phyloP scores from a whole-genome alignment of 2,329 filamentous ascomycete genomes.

The Fusarium palustre region DNA sequence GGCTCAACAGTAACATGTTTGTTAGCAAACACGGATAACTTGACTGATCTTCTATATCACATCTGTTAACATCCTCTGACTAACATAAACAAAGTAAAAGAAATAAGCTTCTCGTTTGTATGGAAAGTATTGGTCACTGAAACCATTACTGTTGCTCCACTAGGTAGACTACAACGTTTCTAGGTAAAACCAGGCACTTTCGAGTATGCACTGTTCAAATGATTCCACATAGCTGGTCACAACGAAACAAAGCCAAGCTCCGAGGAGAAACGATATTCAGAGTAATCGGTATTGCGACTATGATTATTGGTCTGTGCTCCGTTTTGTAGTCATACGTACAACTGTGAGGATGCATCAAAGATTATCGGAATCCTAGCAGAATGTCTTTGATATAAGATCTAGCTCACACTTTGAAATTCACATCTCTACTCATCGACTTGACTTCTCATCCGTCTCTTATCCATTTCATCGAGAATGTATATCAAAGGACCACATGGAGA shows the following conservation, averaged over 20 bases:
- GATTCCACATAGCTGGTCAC: constrained; percentile 24
- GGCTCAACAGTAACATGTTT: not conserved
- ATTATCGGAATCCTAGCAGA: not conserved
- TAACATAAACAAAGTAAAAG: not conserved
- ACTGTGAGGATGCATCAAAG: not conserved
- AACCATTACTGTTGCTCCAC: not conserved
- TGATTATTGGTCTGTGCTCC: constrained; percentile 1
- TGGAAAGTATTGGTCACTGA: not conserved
- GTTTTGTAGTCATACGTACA: not conserved
- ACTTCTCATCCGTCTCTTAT: rapidly evolving
- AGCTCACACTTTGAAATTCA: not conserved
- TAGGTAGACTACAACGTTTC: constrained; percentile 6
- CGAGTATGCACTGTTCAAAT: not conserved
- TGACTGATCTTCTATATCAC: not conserved
- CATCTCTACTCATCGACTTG: not conserved
- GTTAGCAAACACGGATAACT: not conserved
- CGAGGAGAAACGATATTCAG: constrained; percentile 14
- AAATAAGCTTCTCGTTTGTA: not conserved
- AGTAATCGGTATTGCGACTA: not conserved
- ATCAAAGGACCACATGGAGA: constrained; percentile 67
- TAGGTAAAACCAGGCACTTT: constrained; percentile 21
- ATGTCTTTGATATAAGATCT: not conserved
- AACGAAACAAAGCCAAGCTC: not conserved
- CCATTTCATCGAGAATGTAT: constrained; percentile 61
- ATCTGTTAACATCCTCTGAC: not conserved